phyloP scores from a whole-genome alignment of 2,329 filamentous ascomycete species.

The Kalaharituber pfeilii region DNA sequence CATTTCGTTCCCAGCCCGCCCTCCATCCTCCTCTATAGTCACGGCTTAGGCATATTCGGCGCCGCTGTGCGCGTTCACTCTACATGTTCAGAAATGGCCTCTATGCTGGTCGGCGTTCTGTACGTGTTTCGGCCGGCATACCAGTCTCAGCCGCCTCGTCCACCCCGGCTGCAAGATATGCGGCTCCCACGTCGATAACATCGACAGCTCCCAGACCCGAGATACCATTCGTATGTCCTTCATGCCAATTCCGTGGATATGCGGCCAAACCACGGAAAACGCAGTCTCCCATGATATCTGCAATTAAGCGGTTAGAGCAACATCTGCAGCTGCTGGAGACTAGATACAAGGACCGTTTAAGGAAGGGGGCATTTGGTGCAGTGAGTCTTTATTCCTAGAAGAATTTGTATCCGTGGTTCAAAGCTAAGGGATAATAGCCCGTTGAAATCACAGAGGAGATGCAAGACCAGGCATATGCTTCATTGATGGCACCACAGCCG shows the following conservation, averaged over 20 bases:
- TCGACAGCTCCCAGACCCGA: not conserved
- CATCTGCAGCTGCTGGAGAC: slow-evolving; percentile 18
- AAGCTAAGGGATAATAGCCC: not conserved
- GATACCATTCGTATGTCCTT: slow-evolving; percentile 11
- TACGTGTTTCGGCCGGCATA: slow-evolving; percentile 8
- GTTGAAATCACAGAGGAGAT: slow-evolving; percentile 16
- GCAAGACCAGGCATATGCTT: slow-evolving; percentile 13
- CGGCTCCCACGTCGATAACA: not conserved
- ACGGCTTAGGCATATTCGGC: not conserved
- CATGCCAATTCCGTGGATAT: slow-evolving; percentile 9
- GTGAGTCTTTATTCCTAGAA: slow-evolving; percentile 1
- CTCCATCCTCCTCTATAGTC: not conserved
- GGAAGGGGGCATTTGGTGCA: slow-evolving; percentile 9
- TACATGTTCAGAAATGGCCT: slow-evolving; percentile 19
- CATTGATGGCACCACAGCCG: slow-evolving; percentile 16
- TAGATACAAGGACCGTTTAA: slow-evolving; percentile 10
- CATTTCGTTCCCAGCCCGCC: no score
- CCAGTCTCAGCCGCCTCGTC: slow-evolving; percentile 3
- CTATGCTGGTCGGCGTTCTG: slow-evolving; percentile 15
- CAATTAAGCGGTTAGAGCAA: slow-evolving; percentile 14
- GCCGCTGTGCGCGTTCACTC: not conserved
- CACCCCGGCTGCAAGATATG: no score
- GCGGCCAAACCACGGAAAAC: slow-evolving; percentile 4
- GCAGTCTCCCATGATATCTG: slow-evolving; percentile 3
- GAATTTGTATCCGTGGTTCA: not conserved